A percentile compares a stretch with the other conserved stretches of the same genome.
Conservation (phyloP, 257 asterid species). For the Solanum piurae region DNA sequence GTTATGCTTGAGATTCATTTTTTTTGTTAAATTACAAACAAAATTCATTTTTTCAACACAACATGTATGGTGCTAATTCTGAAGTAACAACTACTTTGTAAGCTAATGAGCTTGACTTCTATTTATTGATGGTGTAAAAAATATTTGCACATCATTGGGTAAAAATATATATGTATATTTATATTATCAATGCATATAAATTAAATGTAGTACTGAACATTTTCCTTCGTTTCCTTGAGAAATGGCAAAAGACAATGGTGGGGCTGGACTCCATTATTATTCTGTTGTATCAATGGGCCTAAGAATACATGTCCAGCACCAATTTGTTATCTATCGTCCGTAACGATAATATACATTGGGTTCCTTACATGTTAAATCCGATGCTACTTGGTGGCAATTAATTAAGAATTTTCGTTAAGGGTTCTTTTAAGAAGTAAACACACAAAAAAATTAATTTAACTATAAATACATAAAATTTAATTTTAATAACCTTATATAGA, state of each 20-base stretch:
- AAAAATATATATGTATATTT: background rate
- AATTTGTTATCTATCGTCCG: background rate
- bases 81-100: too few species aligned
- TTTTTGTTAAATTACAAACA: background rate
- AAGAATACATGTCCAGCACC: background rate
- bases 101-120: too few species aligned
- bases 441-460: fast-evolving
- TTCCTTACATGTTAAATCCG: background rate
- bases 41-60: too few species aligned
- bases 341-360: background rate
- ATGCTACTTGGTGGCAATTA: background rate
- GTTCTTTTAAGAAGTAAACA: too few species aligned
- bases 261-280: background rate
- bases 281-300: background rate
- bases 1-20: too few species aligned
- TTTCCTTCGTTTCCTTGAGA: background rate
- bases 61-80: too few species aligned
- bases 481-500: too few species aligned
- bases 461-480: too few species aligned
- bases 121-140: too few species aligned
- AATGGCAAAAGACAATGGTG: background rate
- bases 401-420: too few species aligned
- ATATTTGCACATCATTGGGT: too few species aligned
- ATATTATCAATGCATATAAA: background rate
- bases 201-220: too few species aligned